Percentiles rank a stretch among this genome's conserved stretches.
These are phyloP conservation scores for Gossypium stocksii DNA, from an alignment of 345 rosid species.

Conservation along the genomic window DNA sequence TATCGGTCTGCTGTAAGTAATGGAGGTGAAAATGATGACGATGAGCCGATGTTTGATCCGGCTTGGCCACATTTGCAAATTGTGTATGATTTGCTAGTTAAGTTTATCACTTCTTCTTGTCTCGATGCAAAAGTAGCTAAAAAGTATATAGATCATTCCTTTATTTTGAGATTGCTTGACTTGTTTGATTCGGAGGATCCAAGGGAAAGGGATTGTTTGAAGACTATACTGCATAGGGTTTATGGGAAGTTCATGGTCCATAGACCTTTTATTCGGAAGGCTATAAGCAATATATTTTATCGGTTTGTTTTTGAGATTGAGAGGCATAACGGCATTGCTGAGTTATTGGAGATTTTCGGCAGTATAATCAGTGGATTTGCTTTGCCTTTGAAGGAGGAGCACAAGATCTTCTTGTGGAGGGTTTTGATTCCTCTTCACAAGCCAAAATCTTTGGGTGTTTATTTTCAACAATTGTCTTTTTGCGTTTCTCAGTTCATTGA, in stretches of 20 bases:
- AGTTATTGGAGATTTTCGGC: slow-evolving; percentile 87
- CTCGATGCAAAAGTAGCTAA: slow-evolving; percentile 75
- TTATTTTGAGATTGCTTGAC: slow-evolving; percentile 71
- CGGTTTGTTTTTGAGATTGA: slow-evolving; percentile 78
- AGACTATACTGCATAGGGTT: slow-evolving; percentile 69
- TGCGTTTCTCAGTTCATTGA: slow-evolving; percentile 76
- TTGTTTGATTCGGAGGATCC: slow-evolving; percentile 87
- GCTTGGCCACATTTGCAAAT: slow-evolving; percentile 92
- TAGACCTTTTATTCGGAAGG: slow-evolving; percentile 76
- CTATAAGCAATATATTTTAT: slow-evolving; percentile 69
- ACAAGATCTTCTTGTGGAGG: slow-evolving; percentile 75
- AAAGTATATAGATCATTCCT: slow-evolving; percentile 80
- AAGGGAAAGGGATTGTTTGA: slow-evolving; percentile 25
- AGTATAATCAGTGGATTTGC: slow-evolving; percentile 86
- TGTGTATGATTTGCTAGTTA: slow-evolving; percentile 74
- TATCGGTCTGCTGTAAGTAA: slow-evolving; percentile 34
- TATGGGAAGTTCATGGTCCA: slow-evolving; percentile 94
- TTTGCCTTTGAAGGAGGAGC: slow-evolving; percentile 88
- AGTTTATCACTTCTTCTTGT: slow-evolving; percentile 64
- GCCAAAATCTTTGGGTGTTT: slow-evolving; percentile 69
- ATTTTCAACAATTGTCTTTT: slow-evolving; percentile 75
- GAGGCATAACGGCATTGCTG: slow-evolving; percentile 77
- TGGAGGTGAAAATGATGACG: slow-evolving; percentile 60
- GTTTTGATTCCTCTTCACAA: slow-evolving; percentile 84
- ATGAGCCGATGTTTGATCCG: slow-evolving; percentile 79